phyloP scores from a whole-genome alignment of 2,329 filamentous ascomycete genomes.

The Talaromyces sp. region DNA sequence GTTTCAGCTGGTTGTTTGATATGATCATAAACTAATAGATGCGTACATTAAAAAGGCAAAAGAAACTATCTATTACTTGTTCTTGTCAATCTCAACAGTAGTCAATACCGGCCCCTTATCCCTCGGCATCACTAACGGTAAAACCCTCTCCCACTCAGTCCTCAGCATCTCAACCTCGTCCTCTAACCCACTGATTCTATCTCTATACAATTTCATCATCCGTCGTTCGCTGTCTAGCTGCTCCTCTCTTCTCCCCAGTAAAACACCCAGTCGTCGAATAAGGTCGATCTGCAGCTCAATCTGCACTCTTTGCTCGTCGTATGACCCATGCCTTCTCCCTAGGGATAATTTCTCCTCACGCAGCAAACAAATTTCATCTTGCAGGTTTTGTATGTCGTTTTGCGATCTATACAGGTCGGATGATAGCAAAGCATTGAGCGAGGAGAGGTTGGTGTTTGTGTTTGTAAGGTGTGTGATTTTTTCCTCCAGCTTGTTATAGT shows the following conservation, averaged over 20 bases:
- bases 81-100: neutral
- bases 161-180: neutral
- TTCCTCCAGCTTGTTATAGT: neutral
- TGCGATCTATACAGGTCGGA: conserved; percentile 4
- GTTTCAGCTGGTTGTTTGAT: neutral
- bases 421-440: conserved; percentile 1
- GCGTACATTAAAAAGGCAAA: neutral
- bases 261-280: conserved; percentile 2
- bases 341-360: neutral
- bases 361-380: neutral
- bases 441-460: neutral
- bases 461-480: neutral
- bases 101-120: neutral
- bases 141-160: conserved; percentile 1
- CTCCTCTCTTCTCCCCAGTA: conserved; percentile 3
- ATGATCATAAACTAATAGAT: neutral
- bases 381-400: neutral
- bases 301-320: neutral
- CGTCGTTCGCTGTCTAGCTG: conserved; percentile 3
- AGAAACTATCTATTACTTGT: neutral
- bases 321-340: neutral
- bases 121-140: neutral
- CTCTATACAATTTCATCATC: neutral
- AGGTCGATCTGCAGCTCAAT: conserved; percentile 1
- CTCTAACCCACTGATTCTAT: neutral